phyloP scores from a whole-genome alignment of 2,329 filamentous ascomycete genomes.

The Trichoderma atroviride region DNA sequence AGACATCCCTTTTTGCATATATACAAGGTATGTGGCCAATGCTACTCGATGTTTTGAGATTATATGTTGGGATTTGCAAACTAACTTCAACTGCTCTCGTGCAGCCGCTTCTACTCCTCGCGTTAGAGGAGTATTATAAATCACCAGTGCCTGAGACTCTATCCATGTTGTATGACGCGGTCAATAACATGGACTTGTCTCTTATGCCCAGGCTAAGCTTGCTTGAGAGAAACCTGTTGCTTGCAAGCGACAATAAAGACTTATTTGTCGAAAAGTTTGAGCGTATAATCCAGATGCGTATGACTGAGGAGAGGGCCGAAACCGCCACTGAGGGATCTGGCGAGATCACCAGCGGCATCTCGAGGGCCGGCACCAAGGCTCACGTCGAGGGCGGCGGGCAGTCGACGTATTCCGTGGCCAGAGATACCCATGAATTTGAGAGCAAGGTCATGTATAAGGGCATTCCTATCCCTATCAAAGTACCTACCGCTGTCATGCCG shows the following conservation, averaged over 20 bases:
- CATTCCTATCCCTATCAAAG: conserved; percentile 94
- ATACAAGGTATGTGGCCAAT: conserved; percentile 72
- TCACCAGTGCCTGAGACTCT: conserved; percentile 85
- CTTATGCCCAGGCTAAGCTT: conserved; percentile 84
- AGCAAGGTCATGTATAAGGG: conserved; percentile 94
- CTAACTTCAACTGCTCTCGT: conserved; percentile 27
- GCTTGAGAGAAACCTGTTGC: conserved; percentile 82
- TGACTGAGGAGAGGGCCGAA: conserved; percentile 63
- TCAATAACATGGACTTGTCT: conserved; percentile 96
- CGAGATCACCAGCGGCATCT: conserved; percentile 54
- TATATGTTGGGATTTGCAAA: neutral
- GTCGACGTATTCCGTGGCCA: conserved; percentile 73
- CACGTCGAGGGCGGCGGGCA: conserved; percentile 61
- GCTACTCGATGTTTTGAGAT: conserved; percentile 22
- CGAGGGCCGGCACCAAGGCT: conserved; percentile 64
- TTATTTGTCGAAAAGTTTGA: conserved; percentile 98
- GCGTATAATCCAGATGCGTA: conserved; percentile 83
- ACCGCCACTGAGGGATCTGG: conserved; percentile 41
- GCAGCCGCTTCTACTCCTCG: conserved; percentile 83
- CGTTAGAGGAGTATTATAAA: conserved; percentile 96
- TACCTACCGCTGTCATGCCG: conserved; percentile 88
- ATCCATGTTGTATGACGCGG: conserved; percentile 83
- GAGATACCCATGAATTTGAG: conserved; percentile 98
- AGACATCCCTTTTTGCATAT: conserved; percentile 97
- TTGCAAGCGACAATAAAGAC: conserved; percentile 91